Conservation (phyloP, 495 filamentous ascomycete genomes). For the Barbatosphaeria neglecta region DNA sequence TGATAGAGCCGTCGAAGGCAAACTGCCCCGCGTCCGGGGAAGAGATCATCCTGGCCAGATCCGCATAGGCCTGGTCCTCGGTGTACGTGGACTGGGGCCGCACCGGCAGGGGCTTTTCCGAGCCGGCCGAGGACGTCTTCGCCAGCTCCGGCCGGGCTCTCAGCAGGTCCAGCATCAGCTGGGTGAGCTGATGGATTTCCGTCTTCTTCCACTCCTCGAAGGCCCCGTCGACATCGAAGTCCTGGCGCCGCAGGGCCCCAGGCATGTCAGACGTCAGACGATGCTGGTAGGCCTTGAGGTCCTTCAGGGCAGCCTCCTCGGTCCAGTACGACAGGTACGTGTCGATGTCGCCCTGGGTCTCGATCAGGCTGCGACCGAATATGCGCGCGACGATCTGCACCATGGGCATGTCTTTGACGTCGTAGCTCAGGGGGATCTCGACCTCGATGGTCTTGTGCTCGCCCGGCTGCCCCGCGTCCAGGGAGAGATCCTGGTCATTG, state of each 20-base stretch:
- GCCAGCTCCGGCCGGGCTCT: constrained; percentile 79
- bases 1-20: constrained; percentile 65
- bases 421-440: constrained; percentile 68
- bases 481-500: constrained; percentile 82
- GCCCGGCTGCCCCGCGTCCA: constrained; percentile 39
- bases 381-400: constrained; percentile 76
- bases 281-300: constrained; percentile 86
- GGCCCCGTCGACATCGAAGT: constrained; percentile 85
- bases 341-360: constrained; percentile 79
- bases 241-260: constrained; percentile 65
- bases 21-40: constrained; percentile 35
- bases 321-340: constrained; percentile 72
- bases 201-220: constrained; percentile 83
- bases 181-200: constrained; percentile 70
- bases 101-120: constrained; percentile 35
- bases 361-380: constrained; percentile 63
- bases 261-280: constrained; percentile 66
- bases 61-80: constrained; percentile 43
- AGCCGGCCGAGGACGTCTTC: constrained; percentile 34
- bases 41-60: constrained; percentile 43
- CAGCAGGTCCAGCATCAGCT: constrained; percentile 85
- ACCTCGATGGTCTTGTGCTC: constrained; percentile 62
- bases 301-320: constrained; percentile 77
- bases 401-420: constrained; percentile 93
- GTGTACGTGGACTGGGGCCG: constrained; percentile 25